Evolutionary conservation across 805 yeast species (phyloP).

Genomic region (Candida cerambycidarum): DNA sequence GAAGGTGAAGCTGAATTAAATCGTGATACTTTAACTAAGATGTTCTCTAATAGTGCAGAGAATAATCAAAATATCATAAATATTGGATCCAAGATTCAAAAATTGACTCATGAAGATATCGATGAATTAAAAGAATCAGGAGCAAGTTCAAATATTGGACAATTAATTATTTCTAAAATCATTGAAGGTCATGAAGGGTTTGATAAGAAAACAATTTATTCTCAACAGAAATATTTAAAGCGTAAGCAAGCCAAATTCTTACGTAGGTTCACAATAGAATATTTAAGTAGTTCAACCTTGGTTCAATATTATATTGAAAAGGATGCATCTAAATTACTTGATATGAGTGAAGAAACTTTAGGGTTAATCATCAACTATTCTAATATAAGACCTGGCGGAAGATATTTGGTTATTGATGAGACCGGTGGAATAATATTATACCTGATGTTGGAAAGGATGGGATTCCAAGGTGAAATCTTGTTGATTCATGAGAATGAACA

Average conservation of each 20-base stretch:
- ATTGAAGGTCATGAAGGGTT: constrained; percentile 83
- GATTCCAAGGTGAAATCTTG: constrained; percentile 67
- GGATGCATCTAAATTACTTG: constrained; percentile 69
- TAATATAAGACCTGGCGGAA: constrained; percentile 86
- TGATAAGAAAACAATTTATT: constrained; percentile 81
- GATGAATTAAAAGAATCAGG: constrained; percentile 77
- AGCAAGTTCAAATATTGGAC: constrained; percentile 61
- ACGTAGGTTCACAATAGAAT: constrained; percentile 79
- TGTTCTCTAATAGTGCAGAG: constrained; percentile 50
- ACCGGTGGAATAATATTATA: constrained; percentile 90
- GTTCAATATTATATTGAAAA: constrained; percentile 75
- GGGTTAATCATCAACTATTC: constrained; percentile 77
- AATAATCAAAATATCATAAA: constrained; percentile 65
- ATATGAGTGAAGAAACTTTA: constrained; percentile 80
- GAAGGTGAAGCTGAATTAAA: constrained; percentile 39
- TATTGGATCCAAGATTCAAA: constrained; percentile 71
- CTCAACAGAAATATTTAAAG: constrained; percentile 88
- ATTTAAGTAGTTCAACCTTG: constrained; percentile 67
- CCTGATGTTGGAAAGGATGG: constrained; percentile 88
- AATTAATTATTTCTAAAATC: constrained; percentile 76
- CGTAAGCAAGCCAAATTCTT: constrained; percentile 91
- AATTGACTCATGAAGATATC: constrained; percentile 74
- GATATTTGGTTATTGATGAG: constrained; percentile 85
- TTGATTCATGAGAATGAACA: constrained; percentile 92
- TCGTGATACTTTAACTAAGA: constrained; percentile 35